Conservation (phyloP, 208 protist genomes). For the Leishmania martiniquensis region DNA sequence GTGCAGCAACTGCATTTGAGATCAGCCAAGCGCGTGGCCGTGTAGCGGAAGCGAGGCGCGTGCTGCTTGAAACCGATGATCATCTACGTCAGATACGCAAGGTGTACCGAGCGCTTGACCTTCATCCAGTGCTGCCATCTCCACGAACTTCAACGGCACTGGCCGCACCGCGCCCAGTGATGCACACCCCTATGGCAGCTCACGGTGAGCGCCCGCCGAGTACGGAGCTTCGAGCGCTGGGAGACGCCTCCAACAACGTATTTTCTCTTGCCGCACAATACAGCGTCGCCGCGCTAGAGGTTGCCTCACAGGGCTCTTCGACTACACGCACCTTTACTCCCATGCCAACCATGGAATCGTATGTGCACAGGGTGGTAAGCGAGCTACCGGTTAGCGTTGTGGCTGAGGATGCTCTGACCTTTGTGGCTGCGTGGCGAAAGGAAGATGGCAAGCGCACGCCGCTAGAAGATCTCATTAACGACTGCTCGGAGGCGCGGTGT, state of each 20-base stretch:
- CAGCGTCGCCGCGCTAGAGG: background rate
- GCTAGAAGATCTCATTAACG: constrained; percentile 33
- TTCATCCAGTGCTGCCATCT: background rate
- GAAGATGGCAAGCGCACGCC: constrained; percentile 15
- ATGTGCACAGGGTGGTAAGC: constrained; percentile 5
- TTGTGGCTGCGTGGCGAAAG: constrained; percentile 16
- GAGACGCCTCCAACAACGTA: background rate
- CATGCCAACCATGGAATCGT: constrained; percentile 10
- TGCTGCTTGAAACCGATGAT: constrained; percentile 31
- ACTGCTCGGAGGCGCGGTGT: constrained; percentile 16
- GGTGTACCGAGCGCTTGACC: constrained; percentile 13
- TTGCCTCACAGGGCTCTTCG: background rate
- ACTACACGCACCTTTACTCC: constrained; percentile 14
- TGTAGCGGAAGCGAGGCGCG: constrained; percentile 21
- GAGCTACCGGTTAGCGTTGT: constrained; percentile 10
- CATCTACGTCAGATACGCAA: constrained; percentile 30
- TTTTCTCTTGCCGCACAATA: background rate
- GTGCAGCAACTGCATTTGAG: constrained; percentile 13
- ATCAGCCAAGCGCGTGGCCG: constrained; percentile 7
- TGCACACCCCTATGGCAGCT: background rate
- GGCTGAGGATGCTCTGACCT: constrained; percentile 26
- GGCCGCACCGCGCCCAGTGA: background rate
- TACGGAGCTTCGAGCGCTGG: background rate
- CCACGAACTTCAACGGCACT: background rate
- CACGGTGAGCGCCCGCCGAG: background rate